Percentiles rank a stretch among this genome's conserved stretches.
Evolutionary conservation across 441 rosid species (phyloP).

Genomic region (Pelargonium australe): DNA sequence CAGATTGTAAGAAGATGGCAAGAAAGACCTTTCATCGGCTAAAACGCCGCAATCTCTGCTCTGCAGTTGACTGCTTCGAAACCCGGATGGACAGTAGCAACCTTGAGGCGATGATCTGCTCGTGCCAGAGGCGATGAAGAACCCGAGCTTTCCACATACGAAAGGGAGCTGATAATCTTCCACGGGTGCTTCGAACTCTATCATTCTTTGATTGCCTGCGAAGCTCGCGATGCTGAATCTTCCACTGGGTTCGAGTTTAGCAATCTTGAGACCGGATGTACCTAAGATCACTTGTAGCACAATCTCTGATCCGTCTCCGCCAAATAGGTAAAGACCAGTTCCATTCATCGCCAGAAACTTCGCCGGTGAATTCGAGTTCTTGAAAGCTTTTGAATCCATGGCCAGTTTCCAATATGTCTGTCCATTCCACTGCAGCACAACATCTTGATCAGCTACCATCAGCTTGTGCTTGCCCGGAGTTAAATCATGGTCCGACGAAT

Average conservation of each 20-base stretch:
- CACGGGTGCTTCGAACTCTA: neutral
- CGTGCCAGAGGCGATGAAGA: neutral
- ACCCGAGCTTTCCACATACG: neutral
- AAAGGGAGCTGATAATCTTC: conserved; percentile 4
- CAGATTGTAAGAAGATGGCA: neutral
- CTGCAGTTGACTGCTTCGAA: neutral
- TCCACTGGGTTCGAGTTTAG: neutral
- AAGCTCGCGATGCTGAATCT: neutral
- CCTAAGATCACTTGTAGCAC: neutral
- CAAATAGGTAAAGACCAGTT: neutral
- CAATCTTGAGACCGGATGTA: neutral
- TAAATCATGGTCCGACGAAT: neutral
- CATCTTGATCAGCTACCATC: neutral
- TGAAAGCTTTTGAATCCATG: neutral
- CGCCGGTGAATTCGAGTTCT: neutral
- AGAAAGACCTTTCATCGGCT: neutral
- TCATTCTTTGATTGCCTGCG: no score
- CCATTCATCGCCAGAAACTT: neutral
- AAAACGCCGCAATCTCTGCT: neutral
- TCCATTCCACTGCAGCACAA: neutral
- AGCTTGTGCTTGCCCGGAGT: no score
- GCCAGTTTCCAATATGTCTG: neutral
- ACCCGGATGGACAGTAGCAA: neutral
- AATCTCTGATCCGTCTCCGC: neutral
- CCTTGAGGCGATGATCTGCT: neutral